Evolutionary conservation across 352 stramenopile genomes (phyloP).

Genomic region (Phytophthora europaea): DNA sequence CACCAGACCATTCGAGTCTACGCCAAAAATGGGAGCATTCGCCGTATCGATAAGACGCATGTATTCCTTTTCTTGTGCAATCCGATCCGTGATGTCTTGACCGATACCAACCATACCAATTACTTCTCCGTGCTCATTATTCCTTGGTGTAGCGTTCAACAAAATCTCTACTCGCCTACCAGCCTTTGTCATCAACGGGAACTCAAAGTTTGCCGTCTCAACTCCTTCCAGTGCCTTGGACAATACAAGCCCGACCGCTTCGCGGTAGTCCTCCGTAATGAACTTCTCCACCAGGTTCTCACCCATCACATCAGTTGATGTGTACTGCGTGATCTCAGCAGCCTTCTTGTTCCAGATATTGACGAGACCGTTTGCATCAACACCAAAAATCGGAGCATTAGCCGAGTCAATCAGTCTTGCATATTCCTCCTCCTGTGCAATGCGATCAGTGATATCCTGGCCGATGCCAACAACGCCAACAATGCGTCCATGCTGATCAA

Average conservation of each 20-base stretch:
- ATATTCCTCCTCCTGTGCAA: slow-evolving; percentile 78
- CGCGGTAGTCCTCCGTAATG: slow-evolving; percentile 63
- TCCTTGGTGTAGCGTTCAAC: slow-evolving; percentile 72
- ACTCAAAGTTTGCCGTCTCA: slow-evolving; percentile 77
- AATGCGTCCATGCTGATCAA: slow-evolving; percentile 57
- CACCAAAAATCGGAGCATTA: slow-evolving; percentile 80
- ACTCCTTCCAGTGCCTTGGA: slow-evolving; percentile 57
- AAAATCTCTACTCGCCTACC: slow-evolving; percentile 78
- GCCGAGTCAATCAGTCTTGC: slow-evolving; percentile 72
- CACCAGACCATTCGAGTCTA: slow-evolving; percentile 62
- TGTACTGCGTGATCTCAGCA: slow-evolving; percentile 67
- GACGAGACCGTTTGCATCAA: slow-evolving; percentile 63
- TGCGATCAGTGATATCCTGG: slow-evolving; percentile 69
- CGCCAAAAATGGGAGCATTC: slow-evolving; percentile 87
- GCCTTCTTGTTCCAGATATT: slow-evolving; percentile 80
- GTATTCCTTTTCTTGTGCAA: slow-evolving; percentile 82
- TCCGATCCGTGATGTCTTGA: slow-evolving; percentile 71
- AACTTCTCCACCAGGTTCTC: slow-evolving; percentile 68
- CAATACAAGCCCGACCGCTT: slow-evolving; percentile 53
- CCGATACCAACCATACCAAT: slow-evolving; percentile 76
- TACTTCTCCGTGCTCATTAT: slow-evolving; percentile 67
- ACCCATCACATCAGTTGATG: slow-evolving; percentile 63
- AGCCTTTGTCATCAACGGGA: slow-evolving; percentile 79
- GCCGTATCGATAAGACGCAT: slow-evolving; percentile 85
- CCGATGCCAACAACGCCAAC: slow-evolving; percentile 70